Percentiles rank a stretch among this genome's conserved stretches.
phyloP scores from a whole-genome alignment of 306 rosid species.

The Prunus mongolica region DNA sequence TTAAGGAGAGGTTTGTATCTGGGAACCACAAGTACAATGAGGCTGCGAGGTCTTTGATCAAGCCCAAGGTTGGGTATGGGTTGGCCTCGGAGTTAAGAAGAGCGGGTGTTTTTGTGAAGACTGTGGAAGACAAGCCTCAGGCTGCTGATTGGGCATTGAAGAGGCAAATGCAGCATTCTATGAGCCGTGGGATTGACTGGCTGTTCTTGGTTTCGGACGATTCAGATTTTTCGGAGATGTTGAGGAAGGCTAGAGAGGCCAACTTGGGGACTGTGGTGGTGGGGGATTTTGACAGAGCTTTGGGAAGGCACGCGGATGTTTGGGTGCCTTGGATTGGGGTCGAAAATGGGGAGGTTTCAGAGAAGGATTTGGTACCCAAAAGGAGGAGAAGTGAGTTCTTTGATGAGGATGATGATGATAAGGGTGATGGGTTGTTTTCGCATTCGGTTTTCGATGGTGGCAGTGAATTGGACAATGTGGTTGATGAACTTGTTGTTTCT shows the following conservation, averaged over 20 bases:
- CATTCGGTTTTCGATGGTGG: constrained; percentile 24
- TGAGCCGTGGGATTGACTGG: constrained; percentile 84
- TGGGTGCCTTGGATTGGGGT: constrained; percentile 89
- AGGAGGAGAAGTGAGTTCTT: constrained; percentile 24
- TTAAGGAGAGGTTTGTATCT: constrained; percentile 45
- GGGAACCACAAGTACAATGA: constrained; percentile 58
- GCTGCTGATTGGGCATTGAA: constrained; percentile 90
- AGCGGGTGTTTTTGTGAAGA: constrained; percentile 81
- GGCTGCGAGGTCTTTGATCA: constrained; percentile 51
- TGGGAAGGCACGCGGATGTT: constrained; percentile 72
- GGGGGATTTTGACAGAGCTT: constrained; percentile 68
- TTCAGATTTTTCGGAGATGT: constrained; percentile 74
- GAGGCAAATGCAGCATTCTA: constrained; percentile 81
- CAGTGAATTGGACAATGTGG: constrained; percentile 36
- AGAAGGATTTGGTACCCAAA: constrained; percentile 46
- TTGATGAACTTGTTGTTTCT: constrained; percentile 45
- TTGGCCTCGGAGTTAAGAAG: constrained; percentile 74
- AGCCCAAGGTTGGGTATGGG: constrained; percentile 74
- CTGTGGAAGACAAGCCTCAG: constrained; percentile 79
- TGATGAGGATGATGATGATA: constrained; percentile 32
- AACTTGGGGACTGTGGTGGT: constrained; percentile 79
- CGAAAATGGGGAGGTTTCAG: constrained; percentile 64
- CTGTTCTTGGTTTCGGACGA: constrained; percentile 80
- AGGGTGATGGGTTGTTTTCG: constrained; percentile 35
- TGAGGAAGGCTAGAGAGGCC: constrained; percentile 65